Base-by-base conservation (phyloP, 495 filamentous ascomycete species). In the Mytilinidion resinicola region DNA sequence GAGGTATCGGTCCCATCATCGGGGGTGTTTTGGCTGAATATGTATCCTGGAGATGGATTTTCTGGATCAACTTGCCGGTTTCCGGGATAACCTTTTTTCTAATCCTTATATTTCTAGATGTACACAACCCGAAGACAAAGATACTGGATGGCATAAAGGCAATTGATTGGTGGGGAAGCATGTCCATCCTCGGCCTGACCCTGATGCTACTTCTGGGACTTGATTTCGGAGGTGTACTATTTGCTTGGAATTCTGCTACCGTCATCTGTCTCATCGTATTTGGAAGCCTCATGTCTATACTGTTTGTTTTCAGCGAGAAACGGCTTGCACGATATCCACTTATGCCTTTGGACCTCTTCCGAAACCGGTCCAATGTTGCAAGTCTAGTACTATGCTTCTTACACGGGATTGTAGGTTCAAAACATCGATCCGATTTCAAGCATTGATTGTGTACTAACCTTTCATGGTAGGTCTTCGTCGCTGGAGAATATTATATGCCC, bases 51-150 rank as follows among this genome's bases (percentile, higher is more conserved):
- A 67, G 83, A 35, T 86, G 84, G 77, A 79, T 79, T 34, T 90
- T 86, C 67, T 89, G 82, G 82, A 82, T 90, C 72, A 89, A 89
- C 56, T 70, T 88, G 1, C 86, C 87, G 0, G 74, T 86, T 41
- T 80, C 76, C 8, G 76, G 78, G 0, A 59, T 76, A 0, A 75
- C 83, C 0, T 77, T 86, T 36, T 56, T 80, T 14, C 75, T 86
- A 0, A 71, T 91, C 0, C 70, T 84, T 12, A 62, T 83, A 34
- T 80, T 82, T 59, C 68, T 79, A 39, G 76, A 87, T 65, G 78
- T 87, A 17, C 76, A 85, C 50, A 82, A 84, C 51, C 81, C 82
- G 3, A 71, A 74, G 53, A 85, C 83, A 0, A 70, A 72, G 6
- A 67, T 85, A 10, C 15, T 70, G 20, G 78, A 82, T 0, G 78